Percentiles rank a stretch among this genome's conserved stretches.
phyloP scores from a whole-genome alignment of 805 yeast genomes.

The Starmera amethionina region DNA sequence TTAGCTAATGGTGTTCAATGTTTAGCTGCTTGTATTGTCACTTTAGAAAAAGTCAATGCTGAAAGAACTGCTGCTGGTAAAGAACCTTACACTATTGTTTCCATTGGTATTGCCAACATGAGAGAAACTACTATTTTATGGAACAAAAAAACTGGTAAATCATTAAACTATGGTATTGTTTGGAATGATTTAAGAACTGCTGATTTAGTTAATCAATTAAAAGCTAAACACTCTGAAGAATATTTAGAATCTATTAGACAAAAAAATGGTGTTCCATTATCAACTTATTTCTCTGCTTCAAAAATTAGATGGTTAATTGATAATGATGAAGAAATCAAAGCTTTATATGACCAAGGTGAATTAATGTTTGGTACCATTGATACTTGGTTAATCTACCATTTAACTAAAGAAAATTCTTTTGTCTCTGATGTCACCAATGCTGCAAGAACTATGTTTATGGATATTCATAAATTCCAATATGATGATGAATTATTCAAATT shows the following conservation, averaged over 20 bases:
- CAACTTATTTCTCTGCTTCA: slow-evolving; percentile 87
- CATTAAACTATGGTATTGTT: slow-evolving; percentile 75
- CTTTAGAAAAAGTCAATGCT: slow-evolving; percentile 47
- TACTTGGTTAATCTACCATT: slow-evolving; percentile 83
- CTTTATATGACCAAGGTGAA: slow-evolving; percentile 65
- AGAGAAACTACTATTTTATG: slow-evolving; percentile 89
- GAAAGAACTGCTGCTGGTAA: slow-evolving; percentile 31
- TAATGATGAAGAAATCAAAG: slow-evolving; percentile 56
- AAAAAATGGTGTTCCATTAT: slow-evolving; percentile 77
- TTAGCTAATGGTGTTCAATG: slow-evolving; percentile 76
- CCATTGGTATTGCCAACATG: slow-evolving; percentile 91
- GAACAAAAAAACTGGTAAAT: slow-evolving; percentile 71
- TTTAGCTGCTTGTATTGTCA: slow-evolving; percentile 52
- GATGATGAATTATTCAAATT: slow-evolving; percentile 66
- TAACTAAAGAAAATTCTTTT: slow-evolving; percentile 60
- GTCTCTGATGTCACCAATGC: slow-evolving; percentile 90
- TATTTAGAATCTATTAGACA: slow-evolving; percentile 47
- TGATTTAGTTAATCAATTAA: slow-evolving; percentile 54
- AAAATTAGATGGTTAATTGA: slow-evolving; percentile 85
- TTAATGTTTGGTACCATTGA: slow-evolving; percentile 92
- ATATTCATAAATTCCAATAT: slow-evolving; percentile 63
- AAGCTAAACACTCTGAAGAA: slow-evolving; percentile 41
- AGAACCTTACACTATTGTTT: slow-evolving; percentile 51
- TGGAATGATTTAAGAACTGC: slow-evolving; percentile 94
- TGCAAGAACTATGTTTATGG: slow-evolving; percentile 83